Evolutionary conservation across 257 asterid genomes (phyloP).

Genomic region (Schizonepeta tenuifolia): DNA sequence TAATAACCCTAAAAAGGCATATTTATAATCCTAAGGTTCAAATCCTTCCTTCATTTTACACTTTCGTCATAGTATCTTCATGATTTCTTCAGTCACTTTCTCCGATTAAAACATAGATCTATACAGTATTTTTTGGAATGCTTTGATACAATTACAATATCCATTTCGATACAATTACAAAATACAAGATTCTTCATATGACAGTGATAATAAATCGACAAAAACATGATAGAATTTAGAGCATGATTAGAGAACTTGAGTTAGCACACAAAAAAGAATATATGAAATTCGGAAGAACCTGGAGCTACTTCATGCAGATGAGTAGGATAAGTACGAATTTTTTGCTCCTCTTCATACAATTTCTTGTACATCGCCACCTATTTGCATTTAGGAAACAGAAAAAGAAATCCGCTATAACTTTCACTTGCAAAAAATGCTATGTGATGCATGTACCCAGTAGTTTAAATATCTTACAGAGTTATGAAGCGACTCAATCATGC

Average conservation of each 20-base stretch:
- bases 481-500: conserved; percentile 93
- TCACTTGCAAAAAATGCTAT: conserved; percentile 7
- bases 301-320: conserved; percentile 47
- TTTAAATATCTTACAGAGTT: conserved; percentile 62
- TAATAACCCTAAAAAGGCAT: background rate
- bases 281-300: conserved; percentile 50
- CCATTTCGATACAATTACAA: conserved; percentile 10
- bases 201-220: background rate
- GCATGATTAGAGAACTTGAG: conserved; percentile 13
- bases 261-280: background rate
- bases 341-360: conserved; percentile 83
- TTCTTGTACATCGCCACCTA: conserved; percentile 93
- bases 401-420: conserved; percentile 4
- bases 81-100: background rate
- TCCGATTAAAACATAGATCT: background rate
- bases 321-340: conserved; percentile 48
- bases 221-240: conserved; percentile 22
- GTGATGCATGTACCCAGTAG: conserved; percentile 22
- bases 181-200: conserved; percentile 3
- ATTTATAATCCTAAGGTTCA: background rate
- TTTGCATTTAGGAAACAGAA: conserved; percentile 9
- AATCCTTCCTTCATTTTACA: background rate
- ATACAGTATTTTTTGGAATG: background rate
- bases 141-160: conserved; percentile 6
- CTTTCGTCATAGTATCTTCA: background rate